A percentile compares a stretch with the other conserved stretches of the same genome.
These are phyloP conservation scores for Fusarium sambucinum DNA, from an alignment of 2,329 filamentous ascomycete genomes.

Conservation along the genomic window DNA sequence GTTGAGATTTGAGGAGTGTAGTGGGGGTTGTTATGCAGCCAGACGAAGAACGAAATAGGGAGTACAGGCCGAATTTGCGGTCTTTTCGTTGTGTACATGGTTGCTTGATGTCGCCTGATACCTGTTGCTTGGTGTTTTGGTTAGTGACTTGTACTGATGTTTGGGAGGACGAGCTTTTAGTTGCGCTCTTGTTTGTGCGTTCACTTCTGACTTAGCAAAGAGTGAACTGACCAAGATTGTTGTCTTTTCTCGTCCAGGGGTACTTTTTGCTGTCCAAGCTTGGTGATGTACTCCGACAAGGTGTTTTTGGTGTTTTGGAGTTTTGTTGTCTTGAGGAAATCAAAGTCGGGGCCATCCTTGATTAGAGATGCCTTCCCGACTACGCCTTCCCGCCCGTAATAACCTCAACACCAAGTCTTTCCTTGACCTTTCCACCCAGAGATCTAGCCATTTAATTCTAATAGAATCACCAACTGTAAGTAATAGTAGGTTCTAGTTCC, in stretches of 20 bases:
- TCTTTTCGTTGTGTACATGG: neutral
- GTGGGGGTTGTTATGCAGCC: constrained; percentile 10
- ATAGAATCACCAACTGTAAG: no score
- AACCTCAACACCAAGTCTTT: neutral
- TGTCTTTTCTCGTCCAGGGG: neutral
- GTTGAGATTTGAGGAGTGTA: constrained; percentile 10
- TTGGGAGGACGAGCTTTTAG: neutral
- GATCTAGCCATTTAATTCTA: no score
- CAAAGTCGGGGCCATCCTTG: neutral
- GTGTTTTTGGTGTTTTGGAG: neutral
- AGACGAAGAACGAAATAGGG: constrained; percentile 16
- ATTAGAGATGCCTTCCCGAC: neutral
- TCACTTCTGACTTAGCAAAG: neutral
- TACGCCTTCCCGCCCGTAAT: no score
- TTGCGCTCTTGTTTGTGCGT: neutral
- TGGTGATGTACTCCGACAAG: neutral
- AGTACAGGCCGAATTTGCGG: neutral
- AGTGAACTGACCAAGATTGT: neutral
- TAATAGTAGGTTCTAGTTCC: neutral
- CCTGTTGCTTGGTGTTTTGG: neutral
- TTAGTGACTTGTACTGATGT: neutral
- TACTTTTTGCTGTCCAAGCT: accelerated
- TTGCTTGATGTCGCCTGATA: neutral
- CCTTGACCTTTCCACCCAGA: no score
- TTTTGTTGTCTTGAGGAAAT: neutral